Evolutionary conservation across 2,329 filamentous ascomycete genomes (phyloP), one percentile per base, ranked within the genome.

Genomic region (Epichloe coenophiala): DNA sequence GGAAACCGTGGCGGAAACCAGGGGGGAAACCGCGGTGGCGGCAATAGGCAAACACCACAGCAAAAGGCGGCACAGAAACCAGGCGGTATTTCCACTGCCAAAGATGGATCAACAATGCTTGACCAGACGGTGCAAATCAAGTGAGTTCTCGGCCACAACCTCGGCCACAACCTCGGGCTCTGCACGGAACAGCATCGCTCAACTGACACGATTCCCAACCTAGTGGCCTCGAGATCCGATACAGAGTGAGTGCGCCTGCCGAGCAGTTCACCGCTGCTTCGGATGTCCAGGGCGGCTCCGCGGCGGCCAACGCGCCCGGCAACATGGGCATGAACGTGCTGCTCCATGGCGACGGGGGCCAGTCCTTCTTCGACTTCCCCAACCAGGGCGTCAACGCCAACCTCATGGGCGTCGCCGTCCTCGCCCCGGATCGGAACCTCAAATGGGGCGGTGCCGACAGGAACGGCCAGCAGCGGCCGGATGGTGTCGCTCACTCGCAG

Each of bases 271-370:
- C 74, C 4, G 59, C 70, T 1, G 63, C 61, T 11, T 73, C 73
- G 4, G 71, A 72, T 39, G 71, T 80, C 1, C 59, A 66, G n/a
- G 76, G 75, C 37, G 75, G 58, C 8, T 53, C 61, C 21, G 65
- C 61, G 47, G 53, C 42, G 1, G 57, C 66, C 19, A 58, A 58
- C 33, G 51, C 59, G 27, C 56, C 56, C 0, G 70, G 71, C 5
- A 54, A 63, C 6, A 63, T 76, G 33, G 75, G 75, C 47, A 66
- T 77, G 6, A 80, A 80, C 56, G 72, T 81, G 13, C 70, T 81
- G 36, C 69, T 81, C 3, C 77, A 81, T 60, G 77, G 77, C 47
- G 77, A 81, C 58, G 77, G 77, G 41, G 77, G 77, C 6, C 73
- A 77, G 57, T 77, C 73, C 11, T 78, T 78, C 68, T 75, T 76